Evolutionary conservation across 768 basidiomycete genomes (phyloP).

Genomic region (Lepiota brunneoincarnata): DNA sequence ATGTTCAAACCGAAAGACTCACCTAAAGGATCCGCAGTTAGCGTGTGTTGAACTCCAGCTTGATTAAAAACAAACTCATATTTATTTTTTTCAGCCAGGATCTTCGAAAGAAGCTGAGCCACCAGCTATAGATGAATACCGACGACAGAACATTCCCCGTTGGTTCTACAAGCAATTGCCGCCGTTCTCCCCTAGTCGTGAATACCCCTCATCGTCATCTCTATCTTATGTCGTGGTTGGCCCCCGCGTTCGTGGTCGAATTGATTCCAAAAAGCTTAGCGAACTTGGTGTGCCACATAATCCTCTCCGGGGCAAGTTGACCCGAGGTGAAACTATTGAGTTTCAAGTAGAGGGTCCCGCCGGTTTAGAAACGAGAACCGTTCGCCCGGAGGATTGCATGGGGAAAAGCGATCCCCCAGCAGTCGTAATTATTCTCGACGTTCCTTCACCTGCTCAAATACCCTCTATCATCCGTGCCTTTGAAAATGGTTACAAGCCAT

Average conservation of each 20-base stretch:
- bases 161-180: conserved; percentile 40
- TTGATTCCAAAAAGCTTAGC: conserved; percentile 63
- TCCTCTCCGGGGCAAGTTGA: conserved; percentile 54
- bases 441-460: conserved; percentile 61
- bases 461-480: conserved; percentile 48
- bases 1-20: conserved; percentile 12
- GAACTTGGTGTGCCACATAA: conserved; percentile 64
- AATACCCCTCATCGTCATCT: conserved; percentile 26
- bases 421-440: conserved; percentile 67
- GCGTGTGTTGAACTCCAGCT: too few relatives aligned
- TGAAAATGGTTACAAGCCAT: conserved; percentile 46
- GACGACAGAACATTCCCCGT: conserved; percentile 23
- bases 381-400: conserved; percentile 60
- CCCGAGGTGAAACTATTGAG: conserved; percentile 61
- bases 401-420: conserved; percentile 49
- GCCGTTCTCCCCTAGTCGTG: conserved; percentile 21
- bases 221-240: conserved; percentile 52
- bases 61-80: not conserved
- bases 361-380: conserved; percentile 39
- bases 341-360: conserved; percentile 43
- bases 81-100: not conserved
- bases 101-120: not conserved
- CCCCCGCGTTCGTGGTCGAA: conserved; percentile 61
- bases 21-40: conserved; percentile 8
- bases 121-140: conserved; percentile 23